Conservation (phyloP, 305 asterid species). For the Fraxinus platypoda region DNA sequence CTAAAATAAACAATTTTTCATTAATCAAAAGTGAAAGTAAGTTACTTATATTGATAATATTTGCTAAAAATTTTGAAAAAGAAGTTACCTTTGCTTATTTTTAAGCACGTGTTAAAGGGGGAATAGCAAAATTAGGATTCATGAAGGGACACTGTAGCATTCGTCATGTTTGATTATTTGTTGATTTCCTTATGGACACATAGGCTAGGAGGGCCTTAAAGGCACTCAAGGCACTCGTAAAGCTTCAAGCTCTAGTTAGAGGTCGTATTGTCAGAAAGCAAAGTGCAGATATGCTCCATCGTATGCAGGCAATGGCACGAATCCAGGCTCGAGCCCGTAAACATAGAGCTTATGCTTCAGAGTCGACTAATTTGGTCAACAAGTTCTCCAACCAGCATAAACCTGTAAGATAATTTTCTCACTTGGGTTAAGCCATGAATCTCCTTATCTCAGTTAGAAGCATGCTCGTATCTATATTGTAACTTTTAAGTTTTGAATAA, state of each 20-base stretch:
- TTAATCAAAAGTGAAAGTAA: not conserved
- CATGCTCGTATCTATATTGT: not conserved
- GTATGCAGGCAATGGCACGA: conserved; percentile 95
- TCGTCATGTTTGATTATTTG: not conserved
- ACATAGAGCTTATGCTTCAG: conserved; percentile 44
- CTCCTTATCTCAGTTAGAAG: not conserved
- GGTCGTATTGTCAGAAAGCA: conserved; percentile 89
- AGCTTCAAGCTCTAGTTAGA: conserved; percentile 93
- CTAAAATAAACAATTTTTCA: not conserved
- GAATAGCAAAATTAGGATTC: not conserved
- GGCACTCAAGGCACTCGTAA: conserved; percentile 88
- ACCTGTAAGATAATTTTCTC: conserved; percentile 39
- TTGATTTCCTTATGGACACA: conserved; percentile 7
- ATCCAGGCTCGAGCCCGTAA: conserved; percentile 93
- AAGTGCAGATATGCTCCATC: conserved; percentile 84
- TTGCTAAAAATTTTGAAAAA: not conserved
- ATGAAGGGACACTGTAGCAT: not conserved
- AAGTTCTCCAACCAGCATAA: conserved; percentile 31
- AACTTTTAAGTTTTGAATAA: not conserved
- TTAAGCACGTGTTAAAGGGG: not conserved
- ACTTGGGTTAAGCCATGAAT: not conserved
- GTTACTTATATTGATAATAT: not conserved
- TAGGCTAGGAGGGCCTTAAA: conserved; percentile 91
- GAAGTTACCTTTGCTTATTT: not conserved
- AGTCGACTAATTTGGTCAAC: conserved; percentile 31